phyloP scores from a whole-genome alignment of 192 early-diverging fungal genomes.

The Diversispora eburnea region DNA sequence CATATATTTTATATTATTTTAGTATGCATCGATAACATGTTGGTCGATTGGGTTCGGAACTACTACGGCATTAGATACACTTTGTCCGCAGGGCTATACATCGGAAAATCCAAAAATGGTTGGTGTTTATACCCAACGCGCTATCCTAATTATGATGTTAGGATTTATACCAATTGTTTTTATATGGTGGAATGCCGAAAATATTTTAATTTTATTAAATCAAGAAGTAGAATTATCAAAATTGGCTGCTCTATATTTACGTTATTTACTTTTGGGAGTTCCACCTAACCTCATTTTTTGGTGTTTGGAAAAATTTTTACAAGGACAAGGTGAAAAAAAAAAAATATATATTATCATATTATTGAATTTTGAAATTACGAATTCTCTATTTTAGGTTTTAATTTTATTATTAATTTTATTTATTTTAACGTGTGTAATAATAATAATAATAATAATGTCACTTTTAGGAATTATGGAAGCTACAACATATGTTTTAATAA shows the following conservation, averaged over 20 bases:
- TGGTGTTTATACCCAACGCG: constrained; percentile 78
- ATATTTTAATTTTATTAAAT: constrained; percentile 61
- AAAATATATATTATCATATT: neutral
- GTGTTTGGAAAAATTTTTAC: constrained; percentile 80
- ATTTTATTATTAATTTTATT: neutral
- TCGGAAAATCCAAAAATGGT: constrained; percentile 62
- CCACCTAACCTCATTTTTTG: constrained; percentile 80
- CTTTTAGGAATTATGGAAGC: constrained; percentile 66
- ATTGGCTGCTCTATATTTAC: constrained; percentile 66
- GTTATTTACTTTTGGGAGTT: constrained; percentile 65
- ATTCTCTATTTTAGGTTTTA: neutral
- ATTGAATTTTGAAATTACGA: neutral
- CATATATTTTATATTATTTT: neutral
- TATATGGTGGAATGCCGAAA: constrained; percentile 63
- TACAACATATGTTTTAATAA: constrained; percentile 65
- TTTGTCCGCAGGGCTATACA: constrained; percentile 71
- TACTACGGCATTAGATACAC: constrained; percentile 71
- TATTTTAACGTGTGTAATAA: neutral
- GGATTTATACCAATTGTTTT: constrained; percentile 70
- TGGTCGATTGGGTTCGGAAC: constrained; percentile 68
- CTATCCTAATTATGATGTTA: constrained; percentile 67
- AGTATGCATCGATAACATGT: constrained; percentile 61
- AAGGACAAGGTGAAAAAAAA: constrained; percentile 66
- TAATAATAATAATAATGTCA: neutral
- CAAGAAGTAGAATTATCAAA: constrained; percentile 71